phyloP scores from a whole-genome alignment of 106 monocot species.

The Phalaenopsis equestris region DNA sequence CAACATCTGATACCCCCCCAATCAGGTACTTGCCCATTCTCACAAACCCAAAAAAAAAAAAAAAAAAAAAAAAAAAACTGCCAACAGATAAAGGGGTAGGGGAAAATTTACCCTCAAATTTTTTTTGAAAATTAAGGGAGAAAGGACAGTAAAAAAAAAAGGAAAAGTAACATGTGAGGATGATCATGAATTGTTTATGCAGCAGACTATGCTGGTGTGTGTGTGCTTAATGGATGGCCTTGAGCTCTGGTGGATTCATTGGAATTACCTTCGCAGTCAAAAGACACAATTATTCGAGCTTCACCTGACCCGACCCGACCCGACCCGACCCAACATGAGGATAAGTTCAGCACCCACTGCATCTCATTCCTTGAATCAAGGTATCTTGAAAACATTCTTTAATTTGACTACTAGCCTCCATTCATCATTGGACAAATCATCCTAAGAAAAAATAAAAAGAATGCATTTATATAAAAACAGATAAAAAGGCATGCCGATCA shows the following conservation, averaged over 20 bases:
- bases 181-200: not conserved
- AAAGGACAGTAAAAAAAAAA: not conserved
- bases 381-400: slow-evolving; percentile 12
- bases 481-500: too few species aligned
- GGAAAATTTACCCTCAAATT: too few species aligned
- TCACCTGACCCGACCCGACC: not conserved
- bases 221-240: not conserved
- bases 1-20: not conserved
- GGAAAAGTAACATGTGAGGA: too few species aligned
- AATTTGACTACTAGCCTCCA: slow-evolving; percentile 14
- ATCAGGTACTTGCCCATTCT: not conserved
- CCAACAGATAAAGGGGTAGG: too few species aligned
- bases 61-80: too few species aligned
- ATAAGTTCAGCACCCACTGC: not conserved
- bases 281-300: not conserved
- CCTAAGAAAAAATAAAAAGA: not conserved
- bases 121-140: not conserved
- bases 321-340: not conserved
- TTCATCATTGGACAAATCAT: slow-evolving; percentile 13
- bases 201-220: not conserved
- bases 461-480: too few species aligned
- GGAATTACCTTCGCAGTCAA: not conserved
- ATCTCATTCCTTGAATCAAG: not conserved
- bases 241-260: not conserved
- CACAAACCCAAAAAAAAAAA: not conserved